Evolutionary conservation across 768 basidiomycete species (phyloP), one percentile per base, ranked within the genome.

Genomic region (Wakefieldia striispora): DNA sequence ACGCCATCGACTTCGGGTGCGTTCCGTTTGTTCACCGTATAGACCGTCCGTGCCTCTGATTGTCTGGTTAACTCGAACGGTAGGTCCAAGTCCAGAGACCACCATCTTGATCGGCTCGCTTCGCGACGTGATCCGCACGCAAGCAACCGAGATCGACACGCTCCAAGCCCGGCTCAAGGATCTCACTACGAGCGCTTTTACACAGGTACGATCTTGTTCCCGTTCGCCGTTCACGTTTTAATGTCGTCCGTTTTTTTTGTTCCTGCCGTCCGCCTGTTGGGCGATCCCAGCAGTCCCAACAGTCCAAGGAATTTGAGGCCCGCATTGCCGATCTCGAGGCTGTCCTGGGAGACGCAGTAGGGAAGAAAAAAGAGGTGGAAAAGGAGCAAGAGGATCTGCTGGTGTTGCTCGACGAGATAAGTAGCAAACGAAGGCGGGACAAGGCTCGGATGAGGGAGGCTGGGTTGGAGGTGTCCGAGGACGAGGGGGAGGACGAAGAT

Each of bases 361-460:
- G 75, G 47, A 88, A 85, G 64, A 78, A 81, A 42, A 85, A 80
- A 56, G 93, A 97, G 9, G 81, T 84, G 20, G 93, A 97, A 68
- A 95, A 94, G 69, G 95, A 99, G 66, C 95, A 97, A 59, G 95
- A 97, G 64, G 95, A 99, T 68, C 67, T 98, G 41, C 74, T 99
- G 19, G 95, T 99, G 11, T 70, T 97, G 27, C 73, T 99, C 4
- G 97, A 98, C 61, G 97, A 98, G 70, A 74, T 97, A 53, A 89
- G 83, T 39, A 79, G 73, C 55, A 99, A 99, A 71, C 77, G 95
- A 45, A 81, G 79, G 71, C 75, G 74, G 57, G 97, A 98, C 63
- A 98, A 98, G 73, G 77, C 67, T 40, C 75, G 78, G 56, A 80
- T 99, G 74, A 75, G 77, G 61, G 81, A 79, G 49, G 80, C 79